Conservation (phyloP, 169 alveolate species). For the Theileria parva region DNA sequence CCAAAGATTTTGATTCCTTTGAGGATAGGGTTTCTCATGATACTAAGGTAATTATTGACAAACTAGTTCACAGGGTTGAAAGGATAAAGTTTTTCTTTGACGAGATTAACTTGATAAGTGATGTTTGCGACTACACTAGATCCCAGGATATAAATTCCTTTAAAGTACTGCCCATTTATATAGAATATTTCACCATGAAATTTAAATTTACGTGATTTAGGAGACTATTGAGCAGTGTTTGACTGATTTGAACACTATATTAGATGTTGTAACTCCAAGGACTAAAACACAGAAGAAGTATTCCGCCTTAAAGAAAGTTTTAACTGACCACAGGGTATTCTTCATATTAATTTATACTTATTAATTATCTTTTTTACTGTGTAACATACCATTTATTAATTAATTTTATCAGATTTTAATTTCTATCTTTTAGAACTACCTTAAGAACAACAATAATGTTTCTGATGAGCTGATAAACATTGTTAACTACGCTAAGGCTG, state of each 20-base stretch:
- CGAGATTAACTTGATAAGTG: conserved; percentile 21
- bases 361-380: background rate
- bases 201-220: conserved; percentile 6
- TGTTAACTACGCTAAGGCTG: conserved; percentile 8
- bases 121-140: conserved; percentile 17
- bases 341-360: background rate
- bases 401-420: too few species aligned
- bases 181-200: background rate
- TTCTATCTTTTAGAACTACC: background rate
- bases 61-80: background rate
- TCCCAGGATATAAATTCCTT: conserved; percentile 18
- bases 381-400: too few species aligned
- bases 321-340: conserved; percentile 15
- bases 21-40: conserved; percentile 7
- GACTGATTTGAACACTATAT: conserved; percentile 2
- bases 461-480: conserved; percentile 13
- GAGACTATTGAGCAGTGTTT: conserved; percentile 22
- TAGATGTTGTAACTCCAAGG: conserved; percentile 35
- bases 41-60: conserved; percentile 9
- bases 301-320: conserved; percentile 7
- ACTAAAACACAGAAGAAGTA: conserved; percentile 28
- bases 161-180: background rate
- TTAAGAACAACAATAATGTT: background rate
- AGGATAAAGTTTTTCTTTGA: conserved; percentile 20
- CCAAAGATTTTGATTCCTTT: background rate